Percentiles rank a stretch among this genome's conserved stretches.
phyloP scores from a whole-genome alignment of 1,284 basidiomycete genomes.

The Moesziomyces sp. region DNA sequence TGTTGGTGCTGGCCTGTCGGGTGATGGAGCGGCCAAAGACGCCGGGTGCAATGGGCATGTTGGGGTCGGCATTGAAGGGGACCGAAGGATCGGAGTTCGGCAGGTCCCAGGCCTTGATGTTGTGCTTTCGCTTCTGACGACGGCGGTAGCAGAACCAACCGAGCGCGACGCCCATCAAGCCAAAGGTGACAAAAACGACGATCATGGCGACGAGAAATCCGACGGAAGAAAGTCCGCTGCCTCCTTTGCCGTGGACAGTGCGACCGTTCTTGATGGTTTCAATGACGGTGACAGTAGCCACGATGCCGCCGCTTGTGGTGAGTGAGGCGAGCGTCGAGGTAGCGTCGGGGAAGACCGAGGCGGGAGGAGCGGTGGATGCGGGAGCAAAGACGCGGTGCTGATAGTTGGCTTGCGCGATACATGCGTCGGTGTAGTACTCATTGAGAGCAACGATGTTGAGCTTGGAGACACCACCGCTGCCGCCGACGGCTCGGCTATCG shows the following conservation, averaged over 20 bases:
- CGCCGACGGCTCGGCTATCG: constrained; percentile 21
- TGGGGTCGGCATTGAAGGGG: constrained; percentile 39
- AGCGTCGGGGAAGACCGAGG: constrained; percentile 45
- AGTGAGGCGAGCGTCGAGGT: constrained; percentile 39
- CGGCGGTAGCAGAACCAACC: constrained; percentile 48
- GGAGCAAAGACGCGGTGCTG: constrained; percentile 28
- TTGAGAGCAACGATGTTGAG: constrained; percentile 43
- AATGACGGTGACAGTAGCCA: constrained; percentile 41
- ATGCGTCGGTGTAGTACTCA: constrained; percentile 38
- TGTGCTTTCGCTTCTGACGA: constrained; percentile 27
- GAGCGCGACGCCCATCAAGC: constrained; percentile 25
- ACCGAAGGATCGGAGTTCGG: constrained; percentile 36
- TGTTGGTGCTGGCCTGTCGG: constrained; percentile 13
- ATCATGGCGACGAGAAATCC: constrained; percentile 35
- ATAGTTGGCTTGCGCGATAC: constrained; percentile 14
- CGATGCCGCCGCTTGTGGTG: constrained; percentile 38
- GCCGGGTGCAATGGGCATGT: constrained; percentile 41
- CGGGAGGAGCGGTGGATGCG: constrained; percentile 26
- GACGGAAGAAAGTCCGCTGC: constrained; percentile 13
- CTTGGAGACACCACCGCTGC: constrained; percentile 43
- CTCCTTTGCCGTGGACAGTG: constrained; percentile 5
- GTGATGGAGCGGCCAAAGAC: constrained; percentile 32
- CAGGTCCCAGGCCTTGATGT: constrained; percentile 45
- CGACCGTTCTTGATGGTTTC: constrained; percentile 45
- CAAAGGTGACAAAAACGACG: constrained; percentile 25